These are phyloP conservation scores for Debaryomycetaceae sp. DNA, from an alignment of 1,139 yeast genomes.

Conservation along the genomic window DNA sequence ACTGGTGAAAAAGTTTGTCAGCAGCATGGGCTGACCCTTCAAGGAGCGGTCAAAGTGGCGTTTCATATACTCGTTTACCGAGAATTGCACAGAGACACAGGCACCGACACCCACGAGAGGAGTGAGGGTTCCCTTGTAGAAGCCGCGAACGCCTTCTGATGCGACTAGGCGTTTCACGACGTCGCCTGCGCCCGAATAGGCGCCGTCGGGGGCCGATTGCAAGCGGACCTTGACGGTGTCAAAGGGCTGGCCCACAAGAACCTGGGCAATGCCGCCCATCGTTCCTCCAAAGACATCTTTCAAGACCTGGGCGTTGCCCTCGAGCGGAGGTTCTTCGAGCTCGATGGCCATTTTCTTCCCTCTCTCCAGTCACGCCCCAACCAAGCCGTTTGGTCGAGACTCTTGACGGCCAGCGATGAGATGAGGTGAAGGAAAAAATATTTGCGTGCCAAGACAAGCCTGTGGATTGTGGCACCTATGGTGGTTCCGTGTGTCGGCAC, in stretches of 20 bases:
- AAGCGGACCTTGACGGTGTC: constrained; percentile 89
- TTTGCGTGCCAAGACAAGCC: too few relatives aligned
- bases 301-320: constrained; percentile 41
- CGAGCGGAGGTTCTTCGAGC: constrained; percentile 35
- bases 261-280: constrained; percentile 90
- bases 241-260: constrained; percentile 91
- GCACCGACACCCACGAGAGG: constrained; percentile 94
- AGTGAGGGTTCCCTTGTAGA: constrained; percentile 75
- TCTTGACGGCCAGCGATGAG: too few relatives aligned
- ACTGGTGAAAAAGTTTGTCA: constrained; percentile 58
- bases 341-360: constrained; percentile 29
- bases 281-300: constrained; percentile 89
- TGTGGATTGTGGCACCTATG: too few relatives aligned
- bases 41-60: constrained; percentile 43
- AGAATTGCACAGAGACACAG: constrained; percentile 69
- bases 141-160: constrained; percentile 71
- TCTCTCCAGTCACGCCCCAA: too few relatives aligned
- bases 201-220: constrained; percentile 75
- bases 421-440: too few relatives aligned
- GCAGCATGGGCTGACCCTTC: constrained; percentile 30
- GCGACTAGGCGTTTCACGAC: constrained; percentile 59
- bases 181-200: constrained; percentile 63
- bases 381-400: too few relatives aligned
- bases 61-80: constrained; percentile 91
- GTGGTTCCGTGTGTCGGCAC: too few relatives aligned